A percentile compares a stretch with the other conserved stretches of the same genome.
Evolutionary conservation across 768 basidiomycete genomes (phyloP).

Genomic region (Paxillus rubicundulus): DNA sequence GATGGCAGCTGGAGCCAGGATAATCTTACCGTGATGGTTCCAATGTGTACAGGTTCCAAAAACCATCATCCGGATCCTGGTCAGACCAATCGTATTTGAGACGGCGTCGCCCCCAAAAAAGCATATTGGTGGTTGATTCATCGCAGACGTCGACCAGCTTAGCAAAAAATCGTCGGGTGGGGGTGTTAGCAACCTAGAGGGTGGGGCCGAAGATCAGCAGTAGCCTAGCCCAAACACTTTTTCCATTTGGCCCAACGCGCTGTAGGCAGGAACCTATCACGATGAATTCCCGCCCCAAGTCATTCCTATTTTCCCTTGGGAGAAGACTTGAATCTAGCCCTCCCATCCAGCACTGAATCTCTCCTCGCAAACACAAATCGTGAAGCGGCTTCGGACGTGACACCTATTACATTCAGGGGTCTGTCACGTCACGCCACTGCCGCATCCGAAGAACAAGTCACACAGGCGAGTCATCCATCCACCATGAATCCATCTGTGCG

Average conservation of each 20-base stretch:
- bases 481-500: constrained; percentile 22
- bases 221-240: too few species aligned
- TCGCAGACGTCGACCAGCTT: too few species aligned
- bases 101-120: constrained; percentile 7
- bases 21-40: too few species aligned
- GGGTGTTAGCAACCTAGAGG: too few species aligned
- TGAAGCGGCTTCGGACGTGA: constrained; percentile 15
- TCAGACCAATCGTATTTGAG: constrained; percentile 13
- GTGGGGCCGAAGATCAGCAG: too few species aligned
- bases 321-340: too few species aligned
- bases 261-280: too few species aligned
- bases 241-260: too few species aligned
- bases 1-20: not conserved
- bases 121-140: not conserved
- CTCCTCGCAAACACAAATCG: not conserved
- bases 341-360: not conserved
- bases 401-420: constrained; percentile 26
- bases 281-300: too few species aligned
- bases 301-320: too few species aligned
- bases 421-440: constrained; percentile 25
- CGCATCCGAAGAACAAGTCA: not conserved
- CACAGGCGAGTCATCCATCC: constrained; percentile 33
- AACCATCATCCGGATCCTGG: not conserved
- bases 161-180: too few species aligned
- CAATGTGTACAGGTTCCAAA: not conserved